Percentiles rank a stretch among this genome's conserved stretches.
Conservation (phyloP, 352 stramenopile genomes). For the Lagenidium giganteum region DNA sequence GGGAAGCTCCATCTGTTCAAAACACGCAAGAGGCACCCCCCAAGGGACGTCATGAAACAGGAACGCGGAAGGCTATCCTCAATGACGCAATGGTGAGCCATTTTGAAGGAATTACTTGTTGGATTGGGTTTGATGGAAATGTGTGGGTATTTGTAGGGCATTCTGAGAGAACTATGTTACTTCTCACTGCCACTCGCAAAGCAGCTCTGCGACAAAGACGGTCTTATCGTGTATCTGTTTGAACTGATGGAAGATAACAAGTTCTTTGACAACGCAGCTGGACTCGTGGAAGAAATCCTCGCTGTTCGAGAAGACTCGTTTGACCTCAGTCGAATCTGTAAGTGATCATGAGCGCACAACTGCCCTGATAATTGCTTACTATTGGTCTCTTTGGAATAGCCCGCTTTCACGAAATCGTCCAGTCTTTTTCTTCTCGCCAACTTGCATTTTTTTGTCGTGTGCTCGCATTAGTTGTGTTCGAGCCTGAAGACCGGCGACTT, state of each 20-base stretch:
- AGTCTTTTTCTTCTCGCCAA: slow-evolving; percentile 87
- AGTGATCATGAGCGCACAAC: no score
- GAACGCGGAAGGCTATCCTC: slow-evolving; percentile 45
- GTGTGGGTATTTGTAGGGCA: slow-evolving; percentile 17
- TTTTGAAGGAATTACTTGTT: background rate
- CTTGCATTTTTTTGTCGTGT: slow-evolving; percentile 96
- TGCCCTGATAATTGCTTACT: background rate
- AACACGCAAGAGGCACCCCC: background rate
- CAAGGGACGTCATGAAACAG: slow-evolving; percentile 42
- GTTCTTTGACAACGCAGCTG: slow-evolving; percentile 89
- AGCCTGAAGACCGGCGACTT: slow-evolving; percentile 92
- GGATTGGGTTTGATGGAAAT: slow-evolving; percentile 1
- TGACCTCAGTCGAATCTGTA: slow-evolving; percentile 77
- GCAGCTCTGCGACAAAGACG: slow-evolving; percentile 75
- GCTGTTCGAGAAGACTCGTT: slow-evolving; percentile 78
- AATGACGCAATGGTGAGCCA: slow-evolving; percentile 62
- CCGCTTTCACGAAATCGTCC: slow-evolving; percentile 87
- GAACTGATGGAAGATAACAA: slow-evolving; percentile 85
- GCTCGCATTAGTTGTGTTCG: slow-evolving; percentile 93
- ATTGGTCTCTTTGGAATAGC: slow-evolving; percentile 22
- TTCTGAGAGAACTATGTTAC: slow-evolving; percentile 82
- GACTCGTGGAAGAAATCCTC: slow-evolving; percentile 92
- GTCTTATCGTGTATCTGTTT: slow-evolving; percentile 92
- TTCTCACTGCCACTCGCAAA: slow-evolving; percentile 61
- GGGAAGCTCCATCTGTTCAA: slow-evolving; percentile 30